These are phyloP conservation scores for Jackrogersella minutella DNA, from an alignment of 495 filamentous ascomycete species.

Conservation along the genomic window DNA sequence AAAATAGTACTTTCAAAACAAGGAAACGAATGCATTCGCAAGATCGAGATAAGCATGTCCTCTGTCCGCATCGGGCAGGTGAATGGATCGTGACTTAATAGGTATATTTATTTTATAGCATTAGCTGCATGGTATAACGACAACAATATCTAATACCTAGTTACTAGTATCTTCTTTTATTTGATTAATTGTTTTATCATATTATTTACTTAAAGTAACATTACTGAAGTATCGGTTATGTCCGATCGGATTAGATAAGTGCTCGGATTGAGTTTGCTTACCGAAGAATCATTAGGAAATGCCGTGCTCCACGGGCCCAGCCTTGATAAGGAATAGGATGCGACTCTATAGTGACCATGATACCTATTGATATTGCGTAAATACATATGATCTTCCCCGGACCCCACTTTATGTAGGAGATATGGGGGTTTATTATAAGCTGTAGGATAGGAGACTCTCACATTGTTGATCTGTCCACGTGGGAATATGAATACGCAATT, in stretches of 20 bases:
- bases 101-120: neutral
- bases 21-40: neutral
- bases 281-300: neutral
- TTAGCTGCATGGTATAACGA: neutral
- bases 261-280: neutral
- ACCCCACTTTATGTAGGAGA: slow-evolving; percentile 16
- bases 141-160: neutral
- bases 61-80: neutral
- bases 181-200: no score
- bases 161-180: no score
- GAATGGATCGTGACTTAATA: neutral
- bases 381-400: slow-evolving; percentile 17
- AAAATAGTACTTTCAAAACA: neutral
- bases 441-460: neutral
- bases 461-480: slow-evolving; percentile 1
- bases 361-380: neutral
- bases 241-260: slow-evolving; percentile 9
- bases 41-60: neutral
- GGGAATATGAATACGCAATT: neutral
- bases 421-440: neutral
- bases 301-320: neutral
- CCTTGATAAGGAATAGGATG: slow-evolving; percentile 18
- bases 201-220: no score
- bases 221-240: neutral
- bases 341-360: no score